Base-by-base conservation (phyloP, 2,329 filamentous ascomycete species). In the Hypoxylon sp. region DNA sequence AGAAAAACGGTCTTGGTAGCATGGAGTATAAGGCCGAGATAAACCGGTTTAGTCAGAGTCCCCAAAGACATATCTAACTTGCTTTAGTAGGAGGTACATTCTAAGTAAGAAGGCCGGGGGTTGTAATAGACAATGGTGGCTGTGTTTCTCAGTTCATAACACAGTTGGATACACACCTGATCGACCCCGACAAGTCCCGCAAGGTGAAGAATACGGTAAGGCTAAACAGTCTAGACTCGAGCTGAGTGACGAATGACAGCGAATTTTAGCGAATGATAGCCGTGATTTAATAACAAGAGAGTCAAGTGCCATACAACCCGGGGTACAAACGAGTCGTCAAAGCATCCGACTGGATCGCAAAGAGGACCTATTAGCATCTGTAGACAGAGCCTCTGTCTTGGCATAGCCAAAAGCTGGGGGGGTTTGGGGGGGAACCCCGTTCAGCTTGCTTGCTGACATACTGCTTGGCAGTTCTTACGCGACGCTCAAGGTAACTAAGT, bases 261-360 rank as follows among this genome's bases (percentile, higher is more conserved):
- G 7, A 19, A 21, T n/a, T 9, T 21, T 34, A 23, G 53, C 9
- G 17, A 19, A 43, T n/a, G 17, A 43, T 34, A 19, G 53, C 48
- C 58, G 48, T 56, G 19, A 53, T 60, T 53, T 50, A 43, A 23
- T 36, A 51, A 45, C 25, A 32, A 51, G 21, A 65, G 45, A 65
- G 61, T 68, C 62, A 55, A 65, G 63, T 65, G 60, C 52, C 60
- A 66, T 45, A 65, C 41, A 51, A 60, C 63, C 65, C n/a, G 65
- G 62, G 61, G 23, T 51, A 55, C 28, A 62, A 19, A 65, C 51
- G 52, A 63, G 49, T 75, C 72, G 73, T 75, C 65, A 75, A 75
- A 61, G 38, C 63, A 74, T 67, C 74, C 74, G 74, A 76, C 74
- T 74, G 74, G 74, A 48, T 67, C 74, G 60, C 57, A 55, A 65